Evolutionary conservation across 1,284 basidiomycete species (phyloP).

Genomic region (Ustilago bromivora): DNA sequence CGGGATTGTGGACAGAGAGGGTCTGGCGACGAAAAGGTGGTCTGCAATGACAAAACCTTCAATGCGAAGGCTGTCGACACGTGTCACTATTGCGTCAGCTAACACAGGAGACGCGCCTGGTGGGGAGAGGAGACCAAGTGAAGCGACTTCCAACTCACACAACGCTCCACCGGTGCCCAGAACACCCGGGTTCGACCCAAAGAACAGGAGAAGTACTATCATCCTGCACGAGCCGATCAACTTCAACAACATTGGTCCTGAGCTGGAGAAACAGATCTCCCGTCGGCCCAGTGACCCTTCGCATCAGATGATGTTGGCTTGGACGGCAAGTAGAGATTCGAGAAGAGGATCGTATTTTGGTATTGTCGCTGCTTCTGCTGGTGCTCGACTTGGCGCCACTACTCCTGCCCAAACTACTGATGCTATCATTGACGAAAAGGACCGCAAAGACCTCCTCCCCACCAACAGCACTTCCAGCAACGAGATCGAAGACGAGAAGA

Average conservation of each 20-base stretch:
- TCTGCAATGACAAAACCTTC: constrained; percentile 4
- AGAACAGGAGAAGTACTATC: constrained; percentile 36
- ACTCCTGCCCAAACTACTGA: neutral
- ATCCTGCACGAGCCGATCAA: constrained; percentile 36
- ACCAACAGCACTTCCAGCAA: constrained; percentile 4
- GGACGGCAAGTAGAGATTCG: constrained; percentile 29
- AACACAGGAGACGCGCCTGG: neutral
- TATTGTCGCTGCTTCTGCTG: constrained; percentile 26
- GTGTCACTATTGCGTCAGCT: constrained; percentile 1
- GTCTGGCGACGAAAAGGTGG: neutral
- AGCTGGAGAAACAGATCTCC: constrained; percentile 11
- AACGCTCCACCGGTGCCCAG: constrained; percentile 7
- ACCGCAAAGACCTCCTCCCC: constrained; percentile 3
- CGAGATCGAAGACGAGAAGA: constrained; percentile 23
- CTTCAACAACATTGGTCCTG: neutral
- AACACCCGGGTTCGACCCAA: constrained; percentile 27
- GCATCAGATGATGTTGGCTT: constrained; percentile 29
- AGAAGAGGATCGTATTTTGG: constrained; percentile 28
- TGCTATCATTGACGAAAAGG: constrained; percentile 13
- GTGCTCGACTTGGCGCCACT: constrained; percentile 16
- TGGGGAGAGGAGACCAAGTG: constrained; percentile 21
- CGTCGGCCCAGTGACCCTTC: constrained; percentile 20
- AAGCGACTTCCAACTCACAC: constrained; percentile 8
- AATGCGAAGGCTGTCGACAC: constrained; percentile 16
- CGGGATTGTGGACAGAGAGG: constrained; percentile 8